Conservation (phyloP, 1,284 basidiomycete genomes). For the Phellopilus nigrolimitatus region DNA sequence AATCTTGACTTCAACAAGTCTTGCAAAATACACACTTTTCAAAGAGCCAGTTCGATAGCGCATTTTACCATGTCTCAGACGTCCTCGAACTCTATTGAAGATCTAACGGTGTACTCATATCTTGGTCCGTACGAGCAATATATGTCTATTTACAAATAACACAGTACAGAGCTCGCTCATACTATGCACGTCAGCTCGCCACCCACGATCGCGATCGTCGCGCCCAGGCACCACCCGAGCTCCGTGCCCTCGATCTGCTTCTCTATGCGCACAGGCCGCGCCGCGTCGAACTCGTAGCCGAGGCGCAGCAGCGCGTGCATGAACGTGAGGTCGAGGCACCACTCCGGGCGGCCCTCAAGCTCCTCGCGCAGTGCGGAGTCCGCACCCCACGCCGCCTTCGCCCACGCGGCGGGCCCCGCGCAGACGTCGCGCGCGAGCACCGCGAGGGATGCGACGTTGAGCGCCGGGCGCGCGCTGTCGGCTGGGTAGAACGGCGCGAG, state of each 20-base stretch:
- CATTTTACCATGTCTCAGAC: no score
- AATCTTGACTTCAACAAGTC: no score
- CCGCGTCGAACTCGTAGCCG: slow-evolving; percentile 76
- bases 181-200: slow-evolving; percentile 51
- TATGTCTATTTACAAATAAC: no score
- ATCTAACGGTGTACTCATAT: no score
- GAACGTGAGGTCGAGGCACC: slow-evolving; percentile 94
- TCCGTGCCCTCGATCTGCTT: slow-evolving; percentile 92
- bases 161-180: slow-evolving; percentile 25
- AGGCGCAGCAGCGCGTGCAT: slow-evolving; percentile 85
- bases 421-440: slow-evolving; percentile 70
- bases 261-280: slow-evolving; percentile 68
- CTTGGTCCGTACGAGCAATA: no score
- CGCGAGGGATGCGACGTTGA: slow-evolving; percentile 63
- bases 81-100: no score
- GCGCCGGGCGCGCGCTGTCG: slow-evolving; percentile 26
- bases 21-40: no score
- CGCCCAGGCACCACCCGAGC: slow-evolving; percentile 92
- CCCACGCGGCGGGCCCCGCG: slow-evolving; percentile 61
- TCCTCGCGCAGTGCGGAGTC: slow-evolving; percentile 63
- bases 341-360: slow-evolving; percentile 82
- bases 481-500: slow-evolving; percentile 70
- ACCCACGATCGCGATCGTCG: slow-evolving; percentile 70
- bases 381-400: slow-evolving; percentile 41
- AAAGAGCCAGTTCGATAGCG: no score